Percentiles rank a stretch among this genome's conserved stretches.
Evolutionary conservation across 768 basidiomycete species (phyloP).

Genomic region (Suillus clintonianus): DNA sequence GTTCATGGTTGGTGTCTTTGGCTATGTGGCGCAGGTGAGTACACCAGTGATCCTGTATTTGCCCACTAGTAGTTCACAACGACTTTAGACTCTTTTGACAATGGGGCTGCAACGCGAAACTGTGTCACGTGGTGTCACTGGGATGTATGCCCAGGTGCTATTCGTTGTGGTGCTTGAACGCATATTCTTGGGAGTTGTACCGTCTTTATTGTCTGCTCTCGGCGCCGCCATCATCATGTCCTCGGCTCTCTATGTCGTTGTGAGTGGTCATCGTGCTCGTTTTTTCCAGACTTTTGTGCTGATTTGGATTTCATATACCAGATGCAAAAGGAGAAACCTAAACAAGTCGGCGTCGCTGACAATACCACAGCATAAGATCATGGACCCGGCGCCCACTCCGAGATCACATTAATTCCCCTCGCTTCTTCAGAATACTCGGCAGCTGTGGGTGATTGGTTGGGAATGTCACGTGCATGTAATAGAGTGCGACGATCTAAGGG

Average conservation of each 20-base stretch:
- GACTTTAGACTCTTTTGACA: conserved; percentile 50
- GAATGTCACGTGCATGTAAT: not conserved
- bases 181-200: conserved; percentile 59
- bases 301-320: no score
- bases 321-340: no score
- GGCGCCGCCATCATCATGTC: conserved; percentile 67
- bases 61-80: no score
- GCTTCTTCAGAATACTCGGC: not conserved
- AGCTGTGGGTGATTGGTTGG: no score
- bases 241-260: conserved; percentile 66
- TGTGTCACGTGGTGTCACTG: conserved; percentile 54
- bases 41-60: not conserved
- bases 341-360: no score
- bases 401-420: no score
- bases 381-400: not conserved
- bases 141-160: conserved; percentile 62
- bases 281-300: conserved; percentile 1
- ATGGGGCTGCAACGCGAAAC: conserved; percentile 65
- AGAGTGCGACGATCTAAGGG: not conserved
- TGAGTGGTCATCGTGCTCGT: conserved; percentile 32
- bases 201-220: conserved; percentile 56
- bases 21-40: conserved; percentile 16
- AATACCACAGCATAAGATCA: no score
- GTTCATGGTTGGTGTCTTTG: conserved; percentile 13
- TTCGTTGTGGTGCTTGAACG: conserved; percentile 66